phyloP scores from a whole-genome alignment of 352 stramenopile genomes.

The Globisporangium yorkense region DNA sequence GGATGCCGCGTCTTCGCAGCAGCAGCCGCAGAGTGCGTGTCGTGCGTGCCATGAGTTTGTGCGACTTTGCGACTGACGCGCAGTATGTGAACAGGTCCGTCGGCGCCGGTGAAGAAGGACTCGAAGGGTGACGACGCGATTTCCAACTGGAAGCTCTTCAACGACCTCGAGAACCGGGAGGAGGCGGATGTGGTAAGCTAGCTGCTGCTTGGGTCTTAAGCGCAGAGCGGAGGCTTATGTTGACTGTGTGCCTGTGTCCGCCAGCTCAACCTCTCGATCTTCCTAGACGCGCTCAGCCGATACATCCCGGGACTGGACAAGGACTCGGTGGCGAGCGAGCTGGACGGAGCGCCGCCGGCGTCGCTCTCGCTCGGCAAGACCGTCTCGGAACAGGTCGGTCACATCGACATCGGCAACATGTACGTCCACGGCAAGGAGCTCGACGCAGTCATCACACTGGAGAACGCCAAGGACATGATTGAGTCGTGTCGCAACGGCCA shows the following conservation, averaged over 20 bases:
- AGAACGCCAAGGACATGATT: conserved; percentile 63
- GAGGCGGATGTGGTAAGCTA: conserved; percentile 67
- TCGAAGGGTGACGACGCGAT: conserved; percentile 45
- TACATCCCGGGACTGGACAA: conserved; percentile 75
- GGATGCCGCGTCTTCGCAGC: conserved; percentile 3
- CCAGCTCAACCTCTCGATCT: conserved; percentile 73
- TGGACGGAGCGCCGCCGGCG: conserved; percentile 11
- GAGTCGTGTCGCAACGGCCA: conserved; percentile 74
- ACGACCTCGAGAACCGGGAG: conserved; percentile 82
- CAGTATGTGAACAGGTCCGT: not conserved
- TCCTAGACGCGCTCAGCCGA: conserved; percentile 65
- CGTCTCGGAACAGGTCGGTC: conserved; percentile 53
- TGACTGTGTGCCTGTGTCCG: not conserved
- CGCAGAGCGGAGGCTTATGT: not conserved
- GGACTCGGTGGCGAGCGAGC: conserved; percentile 12
- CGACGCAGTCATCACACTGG: conserved; percentile 53
- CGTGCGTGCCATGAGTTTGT: not conserved
- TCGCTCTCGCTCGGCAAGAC: conserved; percentile 28
- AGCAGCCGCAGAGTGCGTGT: conserved; percentile 1
- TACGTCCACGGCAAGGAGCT: conserved; percentile 62
- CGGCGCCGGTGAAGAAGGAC: conserved; percentile 14
- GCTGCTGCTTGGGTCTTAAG: not conserved
- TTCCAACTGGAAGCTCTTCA: conserved; percentile 85
- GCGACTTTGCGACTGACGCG: not conserved
- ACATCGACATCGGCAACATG: conserved; percentile 84